Evolutionary conservation across 805 yeast species (phyloP).

Genomic region (Saccharomycopsis guyanensis): DNA sequence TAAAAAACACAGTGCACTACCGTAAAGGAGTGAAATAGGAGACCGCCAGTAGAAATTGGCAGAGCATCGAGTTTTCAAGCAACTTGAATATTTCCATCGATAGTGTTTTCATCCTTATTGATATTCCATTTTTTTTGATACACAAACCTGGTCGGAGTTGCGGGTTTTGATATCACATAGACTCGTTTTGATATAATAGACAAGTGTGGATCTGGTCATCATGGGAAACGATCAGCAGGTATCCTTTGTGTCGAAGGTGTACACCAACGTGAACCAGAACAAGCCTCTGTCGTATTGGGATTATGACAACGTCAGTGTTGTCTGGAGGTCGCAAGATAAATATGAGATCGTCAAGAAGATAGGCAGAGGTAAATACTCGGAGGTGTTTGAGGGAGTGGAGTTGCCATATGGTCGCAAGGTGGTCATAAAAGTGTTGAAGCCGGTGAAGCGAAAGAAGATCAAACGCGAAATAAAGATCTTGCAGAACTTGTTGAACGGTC

Average conservation of each 20-base stretch:
- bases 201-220: no score
- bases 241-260: conserved; percentile 67
- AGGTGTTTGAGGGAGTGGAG: conserved; percentile 82
- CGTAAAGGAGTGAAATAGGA: no score
- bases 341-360: conserved; percentile 79
- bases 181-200: no score
- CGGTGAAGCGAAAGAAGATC: conserved; percentile 88
- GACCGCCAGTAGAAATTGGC: no score
- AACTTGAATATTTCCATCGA: no score
- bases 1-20: no score
- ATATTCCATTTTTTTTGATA: no score
- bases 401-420: conserved; percentile 52
- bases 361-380: conserved; percentile 91
- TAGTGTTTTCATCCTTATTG: no score
- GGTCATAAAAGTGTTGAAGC: conserved; percentile 87
- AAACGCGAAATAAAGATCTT: conserved; percentile 84
- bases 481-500: conserved; percentile 78
- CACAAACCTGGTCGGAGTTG: no score
- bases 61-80: no score
- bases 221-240: conserved; percentile 22
- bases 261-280: conserved; percentile 67
- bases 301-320: conserved; percentile 61
- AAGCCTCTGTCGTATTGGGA: conserved; percentile 88
- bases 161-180: no score
- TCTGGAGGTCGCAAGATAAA: conserved; percentile 80